Percentiles rank a stretch among this genome's conserved stretches.
Evolutionary conservation across 31 red algal genomes (phyloP).

Genomic region (Endocladia muricata): DNA sequence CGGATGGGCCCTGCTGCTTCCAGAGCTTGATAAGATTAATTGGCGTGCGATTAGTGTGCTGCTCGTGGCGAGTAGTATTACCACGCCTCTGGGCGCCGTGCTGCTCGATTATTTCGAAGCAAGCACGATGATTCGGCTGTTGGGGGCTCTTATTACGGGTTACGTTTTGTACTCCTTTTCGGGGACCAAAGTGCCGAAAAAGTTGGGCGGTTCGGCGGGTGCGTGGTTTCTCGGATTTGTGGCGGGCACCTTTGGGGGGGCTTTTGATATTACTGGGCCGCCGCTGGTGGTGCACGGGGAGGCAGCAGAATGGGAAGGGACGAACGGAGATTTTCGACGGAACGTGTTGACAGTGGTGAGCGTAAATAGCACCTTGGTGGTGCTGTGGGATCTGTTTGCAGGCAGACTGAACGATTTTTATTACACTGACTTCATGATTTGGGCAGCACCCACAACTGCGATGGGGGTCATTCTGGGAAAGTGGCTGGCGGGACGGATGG

Average conservation of each 20-base stretch:
- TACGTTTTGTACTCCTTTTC: conserved; percentile 56
- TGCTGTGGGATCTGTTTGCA: conserved; percentile 52
- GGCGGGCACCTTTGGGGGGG: conserved; percentile 69
- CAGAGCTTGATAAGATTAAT: conserved; percentile 38
- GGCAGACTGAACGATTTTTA: conserved; percentile 78
- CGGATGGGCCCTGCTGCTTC: conserved; percentile 48
- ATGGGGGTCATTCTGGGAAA: conserved; percentile 43
- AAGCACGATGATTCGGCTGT: conserved; percentile 25
- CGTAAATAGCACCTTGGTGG: conserved; percentile 63
- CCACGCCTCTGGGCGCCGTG: conserved; percentile 61
- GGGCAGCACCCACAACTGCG: conserved; percentile 47
- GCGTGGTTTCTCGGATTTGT: conserved; percentile 49
- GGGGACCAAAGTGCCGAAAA: conserved; percentile 51
- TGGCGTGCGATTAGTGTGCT: conserved; percentile 55
- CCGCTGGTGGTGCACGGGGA: conserved; percentile 70
- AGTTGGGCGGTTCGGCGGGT: conserved; percentile 28
- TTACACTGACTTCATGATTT: conserved; percentile 55
- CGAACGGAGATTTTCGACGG: conserved; percentile 58
- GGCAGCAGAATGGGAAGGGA: conserved; percentile 52
- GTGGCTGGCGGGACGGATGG: conserved; percentile 33
- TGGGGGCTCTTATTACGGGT: conserved; percentile 70
- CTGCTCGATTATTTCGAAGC: conserved; percentile 56
- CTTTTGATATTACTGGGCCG: conserved; percentile 78
- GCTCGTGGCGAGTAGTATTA: conserved; percentile 42
- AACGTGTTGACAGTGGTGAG: conserved; percentile 61